Percentiles rank a stretch among this genome's conserved stretches.
These are phyloP conservation scores for Venturia asperata DNA, from an alignment of 2,329 filamentous ascomycete species.

Conservation along the genomic window DNA sequence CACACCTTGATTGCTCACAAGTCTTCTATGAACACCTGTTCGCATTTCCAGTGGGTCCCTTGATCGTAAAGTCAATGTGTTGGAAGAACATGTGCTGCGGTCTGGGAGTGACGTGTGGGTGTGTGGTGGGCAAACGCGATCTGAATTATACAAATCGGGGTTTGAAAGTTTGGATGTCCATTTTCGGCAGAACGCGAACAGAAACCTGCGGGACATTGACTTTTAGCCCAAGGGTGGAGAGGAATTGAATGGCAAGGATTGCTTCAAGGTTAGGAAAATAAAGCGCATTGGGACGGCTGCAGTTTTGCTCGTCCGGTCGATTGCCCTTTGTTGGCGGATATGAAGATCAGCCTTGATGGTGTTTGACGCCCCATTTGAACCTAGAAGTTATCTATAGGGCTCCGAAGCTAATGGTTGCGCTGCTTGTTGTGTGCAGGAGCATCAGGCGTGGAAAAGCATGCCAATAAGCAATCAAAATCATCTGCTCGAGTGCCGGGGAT, in stretches of 20 bases:
- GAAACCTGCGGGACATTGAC: background rate
- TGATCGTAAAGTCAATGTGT: background rate
- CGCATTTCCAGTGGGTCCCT: background rate
- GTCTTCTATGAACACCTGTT: slow-evolving; percentile 1
- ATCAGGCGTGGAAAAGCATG: background rate
- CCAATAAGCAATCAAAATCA: background rate
- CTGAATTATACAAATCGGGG: background rate
- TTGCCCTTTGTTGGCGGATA: background rate
- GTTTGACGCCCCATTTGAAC: background rate
- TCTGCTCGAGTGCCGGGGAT: background rate
- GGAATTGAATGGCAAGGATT: background rate
- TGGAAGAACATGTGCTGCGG: slow-evolving; percentile 6
- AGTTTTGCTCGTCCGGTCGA: background rate
- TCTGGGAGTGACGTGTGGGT: background rate
- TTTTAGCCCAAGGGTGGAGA: background rate
- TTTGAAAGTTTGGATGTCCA: background rate
- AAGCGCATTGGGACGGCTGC: background rate
- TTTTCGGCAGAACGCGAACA: background rate
- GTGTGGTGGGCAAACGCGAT: slow-evolving; percentile 7
- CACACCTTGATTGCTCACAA: slow-evolving; percentile 5
- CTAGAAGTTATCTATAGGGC: background rate
- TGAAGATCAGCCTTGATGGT: background rate
- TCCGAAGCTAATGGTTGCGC: background rate
- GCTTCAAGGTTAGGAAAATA: background rate
- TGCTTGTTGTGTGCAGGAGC: background rate